Evolutionary conservation across 228 moss, liverwort and hornwort species (phyloP).

Genomic region (Sphagnum fallax): DNA sequence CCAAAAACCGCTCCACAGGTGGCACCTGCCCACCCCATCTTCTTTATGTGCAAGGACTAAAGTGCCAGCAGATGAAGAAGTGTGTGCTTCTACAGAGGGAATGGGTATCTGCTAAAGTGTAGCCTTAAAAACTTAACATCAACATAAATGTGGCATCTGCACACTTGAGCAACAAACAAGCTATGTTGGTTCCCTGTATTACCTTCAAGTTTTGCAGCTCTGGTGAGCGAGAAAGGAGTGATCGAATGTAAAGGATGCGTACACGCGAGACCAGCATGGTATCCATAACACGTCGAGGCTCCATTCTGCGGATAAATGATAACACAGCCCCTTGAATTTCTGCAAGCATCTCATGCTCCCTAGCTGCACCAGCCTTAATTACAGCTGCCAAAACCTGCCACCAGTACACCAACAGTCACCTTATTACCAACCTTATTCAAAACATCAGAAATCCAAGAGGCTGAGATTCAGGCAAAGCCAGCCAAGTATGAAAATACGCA

Average conservation of each 20-base stretch:
- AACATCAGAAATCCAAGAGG: neutral
- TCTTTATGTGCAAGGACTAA: too few species aligned
- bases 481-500: neutral
- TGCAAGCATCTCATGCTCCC: slow-evolving; percentile 99
- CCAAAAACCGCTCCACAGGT: slow-evolving; percentile 83
- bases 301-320: slow-evolving; percentile 80
- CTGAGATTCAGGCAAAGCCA: neutral
- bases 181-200: neutral
- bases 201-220: slow-evolving; percentile 82
- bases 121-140: too few species aligned
- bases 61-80: too few species aligned
- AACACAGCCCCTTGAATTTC: slow-evolving; percentile 98
- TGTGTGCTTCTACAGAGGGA: too few species aligned
- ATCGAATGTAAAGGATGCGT: slow-evolving; percentile 92
- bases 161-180: neutral
- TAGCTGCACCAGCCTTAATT: slow-evolving; percentile 94
- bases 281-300: slow-evolving; percentile 74
- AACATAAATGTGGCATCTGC: too few species aligned
- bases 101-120: too few species aligned
- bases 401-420: neutral
- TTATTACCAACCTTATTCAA: too few species aligned
- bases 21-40: slow-evolving; percentile 51
- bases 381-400: slow-evolving; percentile 88
- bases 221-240: slow-evolving; percentile 88
- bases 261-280: slow-evolving; percentile 99